Evolutionary conservation across 768 basidiomycete species (phyloP), one percentile per base, ranked within the genome.

Genomic region (Leccinum uliginosum): DNA sequence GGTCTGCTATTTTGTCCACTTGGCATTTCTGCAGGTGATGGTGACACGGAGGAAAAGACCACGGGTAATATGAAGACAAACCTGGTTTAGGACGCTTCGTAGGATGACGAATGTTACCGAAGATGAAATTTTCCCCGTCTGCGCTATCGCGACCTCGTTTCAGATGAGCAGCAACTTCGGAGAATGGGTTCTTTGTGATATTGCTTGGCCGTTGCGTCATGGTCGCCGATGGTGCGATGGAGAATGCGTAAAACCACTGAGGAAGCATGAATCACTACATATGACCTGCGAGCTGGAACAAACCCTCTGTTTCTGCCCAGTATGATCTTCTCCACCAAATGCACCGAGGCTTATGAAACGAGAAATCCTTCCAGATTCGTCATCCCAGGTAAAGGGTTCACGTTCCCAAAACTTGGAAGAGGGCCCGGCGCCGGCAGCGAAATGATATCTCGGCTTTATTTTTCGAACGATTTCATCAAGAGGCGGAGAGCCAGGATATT

Each of bases 161-260:
- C 6, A 70, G 55, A 8, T 75, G 76, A 30, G 68, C 58, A 8
- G 65, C 61, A 24, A 63, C 60, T 51, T 80, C 79, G 6, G 74
- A 71, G 66, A 89, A 91, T 1, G 90, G 90, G 68, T 92, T 93
- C 59, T 75, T 75, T 0, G 90, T 89, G 1, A 78, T 72, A 65
- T 92, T 91, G 1, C 78, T 65, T 15, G 90, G 89, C 5, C 66
- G 77, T 19, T 76, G 70, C 11, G 67, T 71, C 24, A 70, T 62
- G 5, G 76, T 64, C 23, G 75, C 70, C 45, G 78, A 76, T 3
- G 91, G 84, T 0, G 82, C 73, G 51, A 99, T 89, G 24, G 83
- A 86, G 72, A 98, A 98, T 2, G 97, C 97, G 73, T 99, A 99
- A 74, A 97, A 98, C 89, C 93, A 98, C 95, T 98, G 62, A 17